Evolutionary conservation across 345 rosid genomes (phyloP), one percentile per base, ranked within the genome.

Genomic region (Gossypium sturtianum): DNA sequence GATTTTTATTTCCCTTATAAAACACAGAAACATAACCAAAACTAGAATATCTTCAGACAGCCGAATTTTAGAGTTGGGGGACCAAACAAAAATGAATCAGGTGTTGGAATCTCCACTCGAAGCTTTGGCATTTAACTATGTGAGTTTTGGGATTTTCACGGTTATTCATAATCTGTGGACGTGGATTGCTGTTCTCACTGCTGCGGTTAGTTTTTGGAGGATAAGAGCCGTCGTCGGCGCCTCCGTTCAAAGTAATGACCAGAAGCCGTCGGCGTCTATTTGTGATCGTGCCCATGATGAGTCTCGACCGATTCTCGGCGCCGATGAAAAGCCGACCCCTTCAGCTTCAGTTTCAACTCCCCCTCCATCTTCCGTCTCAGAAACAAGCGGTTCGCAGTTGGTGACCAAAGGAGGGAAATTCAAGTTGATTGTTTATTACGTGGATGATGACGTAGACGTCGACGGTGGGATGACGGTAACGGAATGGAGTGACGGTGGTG

Each of bases 171-270:
- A 81, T 72, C 74, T 93, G 0, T 90, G 94, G 98, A 76, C 97
- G 65, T 90, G 93, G 93, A 67, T 93, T 27, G 89, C 94, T 52
- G 80, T 90, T 53, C 47, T 88, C 34, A 88, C 94, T 0, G 93
- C 92, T 13, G 94, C 88, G 58, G 71, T 89, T 2, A 88, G 97
- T 71, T 88, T 88, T 76, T 93, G 98, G 97, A 84, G 85, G 78
- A 85, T 93, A 60, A 86, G 82, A 78, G 72, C 82, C 56, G 74
- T 81, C 56, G 71, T 54, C 29, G 56, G 78, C 71, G 6, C 7
- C 16, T 45, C 60, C 60, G 20, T 53, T 25, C 56, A 68, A 22
- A 70, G 66, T 29, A 13, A 27, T 62, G 69, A 72, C 27, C 52
- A 45, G 48, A 60, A n/a, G 63, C 16, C 27, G 29, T 12, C 75